These are phyloP conservation scores for Sporothrix mexicana DNA, from an alignment of 2,329 filamentous ascomycete species.

Conservation along the genomic window DNA sequence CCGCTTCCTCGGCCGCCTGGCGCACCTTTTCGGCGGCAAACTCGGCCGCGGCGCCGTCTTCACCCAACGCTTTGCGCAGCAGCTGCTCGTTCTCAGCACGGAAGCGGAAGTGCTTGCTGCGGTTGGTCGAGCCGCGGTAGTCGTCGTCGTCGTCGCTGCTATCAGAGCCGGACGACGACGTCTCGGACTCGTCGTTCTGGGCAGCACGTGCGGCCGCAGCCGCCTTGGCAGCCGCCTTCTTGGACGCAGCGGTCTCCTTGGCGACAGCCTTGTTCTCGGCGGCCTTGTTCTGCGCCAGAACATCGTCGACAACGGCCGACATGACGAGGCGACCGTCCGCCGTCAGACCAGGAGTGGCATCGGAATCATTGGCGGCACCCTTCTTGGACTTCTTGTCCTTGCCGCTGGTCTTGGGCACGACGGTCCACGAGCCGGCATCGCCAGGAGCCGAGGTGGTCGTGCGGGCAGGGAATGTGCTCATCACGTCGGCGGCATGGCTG, in stretches of 20 bases:
- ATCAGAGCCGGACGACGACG: constrained; percentile 35
- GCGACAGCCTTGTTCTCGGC: background rate
- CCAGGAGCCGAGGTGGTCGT: constrained; percentile 17
- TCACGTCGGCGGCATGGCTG: background rate
- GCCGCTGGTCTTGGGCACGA: constrained; percentile 17
- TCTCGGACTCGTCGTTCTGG: constrained; percentile 47
- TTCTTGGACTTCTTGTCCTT: constrained; percentile 27
- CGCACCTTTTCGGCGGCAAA: constrained; percentile 82
- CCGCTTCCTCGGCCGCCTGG: constrained; percentile 75
- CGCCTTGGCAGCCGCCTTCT: constrained; percentile 32
- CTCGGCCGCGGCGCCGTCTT: constrained; percentile 79
- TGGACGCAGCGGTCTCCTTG: background rate
- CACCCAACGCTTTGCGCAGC: constrained; percentile 78
- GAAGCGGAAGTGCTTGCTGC: constrained; percentile 52
- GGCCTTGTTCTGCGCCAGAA: constrained; percentile 27
- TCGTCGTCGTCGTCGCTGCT: constrained; percentile 33
- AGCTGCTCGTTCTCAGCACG: constrained; percentile 68
- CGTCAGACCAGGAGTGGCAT: constrained; percentile 5
- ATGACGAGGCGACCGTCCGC: constrained; percentile 27
- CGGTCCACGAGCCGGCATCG: constrained; percentile 33
- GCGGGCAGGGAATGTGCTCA: background rate
- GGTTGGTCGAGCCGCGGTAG: constrained; percentile 48
- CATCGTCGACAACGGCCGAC: constrained; percentile 24
- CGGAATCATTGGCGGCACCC: background rate
- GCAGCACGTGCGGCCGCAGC: constrained; percentile 41